Conservation (phyloP, 495 filamentous ascomycete genomes). For the Articulospora tetracladia region DNA sequence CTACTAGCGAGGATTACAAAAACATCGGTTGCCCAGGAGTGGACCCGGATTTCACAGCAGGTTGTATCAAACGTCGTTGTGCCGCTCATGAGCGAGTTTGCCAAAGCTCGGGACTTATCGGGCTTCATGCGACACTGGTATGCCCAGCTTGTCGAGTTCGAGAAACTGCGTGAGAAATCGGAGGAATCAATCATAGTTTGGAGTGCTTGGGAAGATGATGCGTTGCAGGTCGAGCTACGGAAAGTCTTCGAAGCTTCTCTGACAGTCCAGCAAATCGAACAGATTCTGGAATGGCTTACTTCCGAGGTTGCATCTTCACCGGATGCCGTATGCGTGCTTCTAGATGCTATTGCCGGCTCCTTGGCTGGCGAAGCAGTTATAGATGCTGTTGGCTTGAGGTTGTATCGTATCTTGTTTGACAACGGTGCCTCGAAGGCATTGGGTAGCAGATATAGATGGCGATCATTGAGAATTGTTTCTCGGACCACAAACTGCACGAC, state of each 20-base stretch:
- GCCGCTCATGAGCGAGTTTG: slow-evolving; percentile 59
- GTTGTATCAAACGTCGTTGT: slow-evolving; percentile 40
- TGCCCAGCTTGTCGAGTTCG: slow-evolving; percentile 48
- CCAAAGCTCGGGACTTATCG: slow-evolving; percentile 58
- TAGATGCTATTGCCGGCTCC: slow-evolving; percentile 44
- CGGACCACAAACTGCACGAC: slow-evolving; percentile 10
- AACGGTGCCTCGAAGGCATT: slow-evolving; percentile 5
- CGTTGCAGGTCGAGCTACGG: slow-evolving; percentile 43
- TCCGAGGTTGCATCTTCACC: slow-evolving; percentile 18
- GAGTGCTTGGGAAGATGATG: slow-evolving; percentile 59
- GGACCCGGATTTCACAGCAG: slow-evolving; percentile 14
- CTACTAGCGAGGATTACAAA: slow-evolving; percentile 30
- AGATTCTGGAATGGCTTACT: slow-evolving; percentile 39
- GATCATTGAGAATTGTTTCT: slow-evolving; percentile 23
- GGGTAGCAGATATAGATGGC: slow-evolving; percentile 20
- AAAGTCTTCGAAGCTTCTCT: slow-evolving; percentile 38
- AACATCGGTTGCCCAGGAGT: slow-evolving; percentile 16
- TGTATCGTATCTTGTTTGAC: slow-evolving; percentile 26
- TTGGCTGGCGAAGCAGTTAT: slow-evolving; percentile 36
- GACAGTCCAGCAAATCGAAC: slow-evolving; percentile 41
- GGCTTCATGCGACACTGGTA: slow-evolving; percentile 68
- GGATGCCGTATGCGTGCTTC: slow-evolving; percentile 33
- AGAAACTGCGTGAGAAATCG: slow-evolving; percentile 30
- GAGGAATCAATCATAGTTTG: slow-evolving; percentile 17
- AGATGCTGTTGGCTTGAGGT: slow-evolving; percentile 32